Evolutionary conservation across 2,329 filamentous ascomycete genomes (phyloP), one percentile per base, ranked within the genome.

Genomic region (Colletotrichum aenigma): DNA sequence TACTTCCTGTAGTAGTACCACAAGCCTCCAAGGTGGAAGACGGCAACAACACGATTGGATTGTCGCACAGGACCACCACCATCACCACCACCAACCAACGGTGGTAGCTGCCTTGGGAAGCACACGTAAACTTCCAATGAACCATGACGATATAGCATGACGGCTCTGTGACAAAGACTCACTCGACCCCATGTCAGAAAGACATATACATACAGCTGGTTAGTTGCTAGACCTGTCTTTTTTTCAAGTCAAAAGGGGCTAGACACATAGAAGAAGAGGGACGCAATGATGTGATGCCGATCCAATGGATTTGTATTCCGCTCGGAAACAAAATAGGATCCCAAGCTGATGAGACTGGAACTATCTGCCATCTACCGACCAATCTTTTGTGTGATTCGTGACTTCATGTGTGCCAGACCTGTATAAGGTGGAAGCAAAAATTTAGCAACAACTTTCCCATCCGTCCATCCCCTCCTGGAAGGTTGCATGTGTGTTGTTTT

Each of bases 1-100:
- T 94, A 94, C 84, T 95, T 95, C 85, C 88, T 95, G 84, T 95
- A 87, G 78, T 10, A 21, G 43, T 52, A 52, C n/a, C 6, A 21
- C 10, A 13, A 7, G 43, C 43, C 43, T 21, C 10, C 24, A 7
- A 15, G 13, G 26, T 36, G 43, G 26, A 28, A 71, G 7, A 30
- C 15, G 26, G 30, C n/a, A 3, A 7, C 58, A 30, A 26, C 34
- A 24, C 21, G 24, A 7, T 48, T 56, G 61, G 30, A 66, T 66
- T 55, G 70, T 55, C 34, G 26, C 24, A 60, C 48, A 30, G 15
- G 13, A 56, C n/a, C 18, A 24, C n/a, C 10, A 13, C 21, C 10
- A 16, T 3, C 55, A 58, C 38, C 16, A 18, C 36, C 36, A 43
- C 8, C 4, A 43, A 58, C 55, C 21, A 18, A 26, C 55, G 55